Evolutionary conservation across 2,329 filamentous ascomycete genomes (phyloP).

Genomic region (Scedosporium minutisporum): DNA sequence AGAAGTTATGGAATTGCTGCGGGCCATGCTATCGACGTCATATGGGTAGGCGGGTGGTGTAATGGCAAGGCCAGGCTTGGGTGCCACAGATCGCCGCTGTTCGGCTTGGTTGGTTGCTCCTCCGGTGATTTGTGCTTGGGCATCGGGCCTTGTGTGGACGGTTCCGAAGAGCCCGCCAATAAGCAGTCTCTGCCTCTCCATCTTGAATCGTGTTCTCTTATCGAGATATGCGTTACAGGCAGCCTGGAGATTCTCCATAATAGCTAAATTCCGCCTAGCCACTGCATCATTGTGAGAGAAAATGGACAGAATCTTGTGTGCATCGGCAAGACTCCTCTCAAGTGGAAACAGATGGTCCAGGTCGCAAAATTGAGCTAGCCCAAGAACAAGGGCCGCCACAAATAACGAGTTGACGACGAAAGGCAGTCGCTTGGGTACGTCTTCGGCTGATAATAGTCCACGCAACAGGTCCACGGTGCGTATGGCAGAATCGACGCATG

Average conservation of each 20-base stretch:
- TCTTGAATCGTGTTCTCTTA: constrained; percentile 12
- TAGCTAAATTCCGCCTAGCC: constrained; percentile 13
- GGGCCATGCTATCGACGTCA: background rate
- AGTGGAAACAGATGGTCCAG: constrained; percentile 26
- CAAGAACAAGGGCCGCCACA: constrained; percentile 32
- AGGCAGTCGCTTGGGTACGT: constrained; percentile 30
- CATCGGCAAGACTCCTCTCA: constrained; percentile 15
- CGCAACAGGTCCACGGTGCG: constrained; percentile 27
- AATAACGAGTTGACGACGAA: constrained; percentile 36
- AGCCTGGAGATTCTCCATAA: constrained; percentile 14
- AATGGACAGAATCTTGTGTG: constrained; percentile 14
- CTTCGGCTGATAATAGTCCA: constrained; percentile 20
- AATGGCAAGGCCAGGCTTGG: background rate
- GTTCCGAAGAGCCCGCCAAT: constrained; percentile 17
- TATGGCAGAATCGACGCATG: constrained; percentile 25
- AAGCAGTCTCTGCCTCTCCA: constrained; percentile 14
- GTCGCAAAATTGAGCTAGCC: constrained; percentile 33
- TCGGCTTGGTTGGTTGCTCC: background rate
- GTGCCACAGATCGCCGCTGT: background rate
- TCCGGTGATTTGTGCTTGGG: background rate
- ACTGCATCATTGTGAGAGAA: constrained; percentile 16
- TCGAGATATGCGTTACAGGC: constrained; percentile 16
- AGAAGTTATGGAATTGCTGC: background rate
- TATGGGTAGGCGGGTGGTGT: background rate
- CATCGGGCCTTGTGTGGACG: constrained; percentile 9